Base-by-base conservation (phyloP, 2,329 filamentous ascomycete species). In the Penicillium sumatraense region DNA sequence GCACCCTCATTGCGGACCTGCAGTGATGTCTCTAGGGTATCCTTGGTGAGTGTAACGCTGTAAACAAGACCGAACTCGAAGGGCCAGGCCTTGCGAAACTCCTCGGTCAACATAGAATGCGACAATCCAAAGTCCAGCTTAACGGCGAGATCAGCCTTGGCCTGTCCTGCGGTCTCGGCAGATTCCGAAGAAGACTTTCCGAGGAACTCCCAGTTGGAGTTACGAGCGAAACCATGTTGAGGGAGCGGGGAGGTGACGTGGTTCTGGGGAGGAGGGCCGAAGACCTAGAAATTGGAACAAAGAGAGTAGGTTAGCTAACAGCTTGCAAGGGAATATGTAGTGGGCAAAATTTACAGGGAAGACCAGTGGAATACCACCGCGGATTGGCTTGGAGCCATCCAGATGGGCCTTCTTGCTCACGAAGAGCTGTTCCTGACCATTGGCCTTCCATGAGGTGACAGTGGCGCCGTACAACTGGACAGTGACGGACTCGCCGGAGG, bases 81-180 rank as follows among this genome's bases (percentile, higher is more conserved):
- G 2, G 90, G 88, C 95, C 95, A 99, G 21, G 87, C 83, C 65
- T 84, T 83, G 70, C 84, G 86, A 63, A 84, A 83, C 40, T 87
- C 83, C 0, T 88, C 86, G 62, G 83, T 84, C 54, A 98, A 80
- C 69, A 88, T 89, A 49, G 84, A 81, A 24, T 86, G 84, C 49
- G 89, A 91, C 31, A 99, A 86, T 24, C 93, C 95, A 74, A 99
- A 98, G 79, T 99, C 95, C 57, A 99, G 87, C 82, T 96, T 97
- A 62, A 98, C 88, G 46, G 87, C 88, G 68, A 86, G 80, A 69
- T 90, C 83, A 59, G 42, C 78, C 79, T 42, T 75, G 54, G 63
- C 51, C 27, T 46, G 24, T 4, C 42, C 42, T 5, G 42, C 42
- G 27, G 42, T 63, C 45, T 55, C 61, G 16, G 63, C 54, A 8